Base-by-base conservation (phyloP, 192 early-diverging fungal species). In the Backusella mclennaniae region DNA sequence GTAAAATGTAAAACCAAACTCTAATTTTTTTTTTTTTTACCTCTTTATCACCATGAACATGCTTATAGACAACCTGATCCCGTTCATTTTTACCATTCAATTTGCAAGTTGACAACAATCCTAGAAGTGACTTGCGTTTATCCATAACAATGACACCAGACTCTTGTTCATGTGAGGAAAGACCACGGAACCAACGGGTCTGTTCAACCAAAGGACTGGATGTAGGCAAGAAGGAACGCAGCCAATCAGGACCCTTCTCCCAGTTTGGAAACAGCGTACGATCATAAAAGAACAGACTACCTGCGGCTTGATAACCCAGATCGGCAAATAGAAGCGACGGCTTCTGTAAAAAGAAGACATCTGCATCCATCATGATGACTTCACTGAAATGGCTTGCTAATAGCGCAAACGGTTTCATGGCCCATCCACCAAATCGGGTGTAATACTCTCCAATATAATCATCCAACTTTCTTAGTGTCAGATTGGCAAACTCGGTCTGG, bases 381-480 rank as follows among this genome's bases (percentile, higher is more conserved):
- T 92, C 84, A 42, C 78, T 77, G 78, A 91, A 93, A n/a, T 56
- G 79, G 0, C 87, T 84, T 0, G 89, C 88, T 15, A 93, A 52
- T 42, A 93, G 56, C 0, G 91, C 87, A 82, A 89, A 92, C 0
- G 91, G 88, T 56, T 93, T 93, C 67, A 91, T 85, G 0, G 87
- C 83, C 90, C 90, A 92, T 11, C 88, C 89, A 14, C 59, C 69
- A 71, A 88, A 76, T 7, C 84, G 70, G 38, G 85, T 83, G 36
- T 63, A 80, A 0, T 73, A 77, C 21, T 87, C 76, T 39, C 80
- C 73, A 36, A 88, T 66, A n/a, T 77, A 77, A n/a, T 85, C 44
- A 3, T 82, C 52, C 19, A 88, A 68, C 35, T 83, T 71, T 6
- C 78, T 53, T 2, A 85, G n/a, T 63, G 82, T 78, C 46, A 91